Evolutionary conservation across 2,329 filamentous ascomycete genomes (phyloP), one percentile per base, ranked within the genome.

Genomic region (Chrysoporthe deuterocubensis): DNA sequence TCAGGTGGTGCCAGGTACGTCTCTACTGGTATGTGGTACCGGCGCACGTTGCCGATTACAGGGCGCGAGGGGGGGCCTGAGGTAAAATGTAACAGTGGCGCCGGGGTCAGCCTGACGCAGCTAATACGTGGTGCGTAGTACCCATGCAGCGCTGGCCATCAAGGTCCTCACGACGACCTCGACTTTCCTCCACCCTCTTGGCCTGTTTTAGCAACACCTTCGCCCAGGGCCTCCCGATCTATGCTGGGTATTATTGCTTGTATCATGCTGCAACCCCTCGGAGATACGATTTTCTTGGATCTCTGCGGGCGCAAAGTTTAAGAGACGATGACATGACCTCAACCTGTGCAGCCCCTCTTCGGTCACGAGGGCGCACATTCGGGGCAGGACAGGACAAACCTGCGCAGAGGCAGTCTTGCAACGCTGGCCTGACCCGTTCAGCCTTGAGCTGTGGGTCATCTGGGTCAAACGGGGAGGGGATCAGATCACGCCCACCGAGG

Each of bases 81-180:
- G 4, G 4, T 40, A 40, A 9, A 40, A 40, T 5, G 6, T 5
- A 40, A 40, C 5, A 40, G 37, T 2, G 37, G 9, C 26, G 26
- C 37, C 37, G 37, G 37, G 4, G 37, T 40, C 37, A 7, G 37
- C 6, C 37, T 40, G 6, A 40, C 9, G 37, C 26, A 26, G 26
- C 26, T 26, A 26, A 26, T 26, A 26, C 26, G 26, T 26, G 26
- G 26, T 26, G 26, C 26, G 26, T 26, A 26, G 26, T 26, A 26
- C 11, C 54, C 57, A 42, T 61, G 64, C 46, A 46, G 44, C 32
- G 40, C 18, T 58, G 62, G 18, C 66, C 66, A 67, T 67, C 62
- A 67, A 67, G 66, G 66, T 67, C 26, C 66, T 59, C 66, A 50
- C n/a, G 16, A 44, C 8, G 3, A 61, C 26, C 16, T 46, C 26